A percentile compares a stretch with the other conserved stretches of the same genome.
These are phyloP conservation scores for Penicillium sp. DNA, from an alignment of 2,329 filamentous ascomycete genomes.

Conservation along the genomic window DNA sequence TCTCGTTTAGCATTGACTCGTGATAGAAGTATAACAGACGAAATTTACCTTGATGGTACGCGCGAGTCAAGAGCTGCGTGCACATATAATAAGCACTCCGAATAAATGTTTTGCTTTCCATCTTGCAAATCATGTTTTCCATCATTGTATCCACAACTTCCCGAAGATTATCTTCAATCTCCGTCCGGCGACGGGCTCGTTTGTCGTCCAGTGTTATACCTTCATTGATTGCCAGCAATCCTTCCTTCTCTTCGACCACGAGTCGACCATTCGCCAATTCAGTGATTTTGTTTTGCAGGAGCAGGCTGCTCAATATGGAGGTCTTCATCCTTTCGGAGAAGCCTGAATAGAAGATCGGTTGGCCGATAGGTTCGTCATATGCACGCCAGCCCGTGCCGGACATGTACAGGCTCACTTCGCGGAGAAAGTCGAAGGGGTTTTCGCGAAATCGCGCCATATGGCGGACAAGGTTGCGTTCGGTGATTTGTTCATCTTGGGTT, in stretches of 20 bases:
- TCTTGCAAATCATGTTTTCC: conserved; percentile 98
- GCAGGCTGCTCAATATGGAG: conserved; percentile 70
- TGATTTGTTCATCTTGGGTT: conserved; percentile 48
- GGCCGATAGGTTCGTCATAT: conserved; percentile 86
- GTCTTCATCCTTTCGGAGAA: conserved; percentile 89
- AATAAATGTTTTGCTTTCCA: conserved; percentile 93
- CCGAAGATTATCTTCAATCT: conserved; percentile 70
- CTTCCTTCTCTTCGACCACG: conserved; percentile 73
- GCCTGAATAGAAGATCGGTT: conserved; percentile 88
- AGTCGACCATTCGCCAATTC: conserved; percentile 75
- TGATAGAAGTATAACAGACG: background rate
- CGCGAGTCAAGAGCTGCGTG: conserved; percentile 84
- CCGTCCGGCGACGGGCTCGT: conserved; percentile 43
- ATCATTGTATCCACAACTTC: conserved; percentile 85
- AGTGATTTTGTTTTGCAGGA: conserved; percentile 71
- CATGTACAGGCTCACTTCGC: conserved; percentile 89
- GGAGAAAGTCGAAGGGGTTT: conserved; percentile 74
- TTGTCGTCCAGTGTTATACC: conserved; percentile 31
- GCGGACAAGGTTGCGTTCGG: conserved; percentile 54
- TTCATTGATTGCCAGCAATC: conserved; percentile 55
- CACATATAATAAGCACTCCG: conserved; percentile 84
- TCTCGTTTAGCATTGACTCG: conserved; percentile 1
- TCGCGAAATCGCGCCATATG: conserved; percentile 85
- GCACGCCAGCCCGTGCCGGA: conserved; percentile 93
- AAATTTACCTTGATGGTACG: conserved; percentile 79